Percentiles rank a stretch among this genome's conserved stretches.
phyloP scores from a whole-genome alignment of 495 filamentous ascomycete species.

The Aspergillus sclerotioniger region DNA sequence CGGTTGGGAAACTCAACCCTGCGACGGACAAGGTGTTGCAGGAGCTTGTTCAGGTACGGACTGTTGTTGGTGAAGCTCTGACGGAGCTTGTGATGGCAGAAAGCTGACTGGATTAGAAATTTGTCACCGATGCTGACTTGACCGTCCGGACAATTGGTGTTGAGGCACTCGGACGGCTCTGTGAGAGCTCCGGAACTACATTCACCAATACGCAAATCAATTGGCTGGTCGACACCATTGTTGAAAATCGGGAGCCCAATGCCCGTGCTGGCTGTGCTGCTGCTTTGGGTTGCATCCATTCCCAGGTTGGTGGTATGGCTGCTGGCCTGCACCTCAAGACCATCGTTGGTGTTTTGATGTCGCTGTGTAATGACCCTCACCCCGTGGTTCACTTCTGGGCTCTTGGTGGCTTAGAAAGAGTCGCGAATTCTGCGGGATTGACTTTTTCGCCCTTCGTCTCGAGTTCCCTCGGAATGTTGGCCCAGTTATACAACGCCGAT shows the following conservation, averaged over 20 bases:
- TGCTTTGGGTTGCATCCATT: constrained; percentile 89
- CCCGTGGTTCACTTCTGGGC: constrained; percentile 96
- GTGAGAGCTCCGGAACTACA: constrained; percentile 79
- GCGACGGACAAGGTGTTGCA: constrained; percentile 86
- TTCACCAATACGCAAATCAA: constrained; percentile 90
- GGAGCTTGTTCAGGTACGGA: constrained; percentile 67
- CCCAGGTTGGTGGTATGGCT: constrained; percentile 96
- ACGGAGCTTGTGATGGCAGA: neutral
- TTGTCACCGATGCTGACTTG: constrained; percentile 78
- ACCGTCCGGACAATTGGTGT: constrained; percentile 83
- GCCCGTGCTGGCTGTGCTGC: constrained; percentile 91
- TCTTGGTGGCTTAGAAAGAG: constrained; percentile 79
- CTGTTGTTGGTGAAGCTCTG: neutral
- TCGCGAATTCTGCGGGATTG: constrained; percentile 89
- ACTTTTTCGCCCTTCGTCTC: constrained; percentile 88
- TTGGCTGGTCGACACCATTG: constrained; percentile 88
- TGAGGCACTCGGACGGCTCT: constrained; percentile 85
- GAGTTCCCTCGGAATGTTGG: constrained; percentile 86
- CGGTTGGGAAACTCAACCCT: constrained; percentile 68
- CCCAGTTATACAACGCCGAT: constrained; percentile 86
- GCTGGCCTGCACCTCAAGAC: constrained; percentile 96
- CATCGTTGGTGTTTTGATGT: constrained; percentile 92
- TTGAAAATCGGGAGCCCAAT: constrained; percentile 87
- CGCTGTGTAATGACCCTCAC: constrained; percentile 92
- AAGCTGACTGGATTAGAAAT: constrained; percentile 46